Evolutionary conservation across 2,329 filamentous ascomycete genomes (phyloP).

Genomic region (Chrysoporthe deuterocubensis): DNA sequence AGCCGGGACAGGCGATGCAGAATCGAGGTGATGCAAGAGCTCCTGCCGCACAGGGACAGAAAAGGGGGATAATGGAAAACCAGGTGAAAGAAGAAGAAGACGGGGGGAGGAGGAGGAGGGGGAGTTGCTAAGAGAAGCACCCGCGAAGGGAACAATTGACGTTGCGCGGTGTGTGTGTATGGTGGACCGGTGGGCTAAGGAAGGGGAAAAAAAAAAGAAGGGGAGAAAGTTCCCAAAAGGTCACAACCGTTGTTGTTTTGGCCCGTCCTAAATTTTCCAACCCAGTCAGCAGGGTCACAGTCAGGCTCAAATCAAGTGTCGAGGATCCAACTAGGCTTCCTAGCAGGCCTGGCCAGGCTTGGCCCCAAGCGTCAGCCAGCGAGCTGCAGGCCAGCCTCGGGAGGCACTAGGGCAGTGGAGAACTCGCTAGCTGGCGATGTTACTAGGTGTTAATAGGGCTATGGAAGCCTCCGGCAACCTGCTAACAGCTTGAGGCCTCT

Average conservation of each 20-base stretch:
- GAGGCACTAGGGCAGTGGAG: background rate
- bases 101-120: constrained; percentile 5
- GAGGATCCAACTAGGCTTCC: background rate
- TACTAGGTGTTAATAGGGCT: background rate
- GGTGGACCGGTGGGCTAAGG: constrained; percentile 25
- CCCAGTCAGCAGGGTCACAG: constrained; percentile 16
- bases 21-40: constrained; percentile 9
- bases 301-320: constrained; percentile 8
- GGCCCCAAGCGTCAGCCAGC: constrained; percentile 8
- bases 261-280: constrained; percentile 22
- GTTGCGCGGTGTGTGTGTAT: constrained; percentile 25
- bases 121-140: constrained; percentile 24
- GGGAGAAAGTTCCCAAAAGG: constrained; percentile 8
- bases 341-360: constrained; percentile 6
- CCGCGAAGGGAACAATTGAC: constrained; percentile 29
- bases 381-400: background rate
- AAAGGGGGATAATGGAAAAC: constrained; percentile 20
- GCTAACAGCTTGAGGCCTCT: constrained; percentile 7
- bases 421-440: background rate
- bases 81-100: constrained; percentile 27
- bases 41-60: background rate
- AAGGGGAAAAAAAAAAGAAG: constrained; percentile 11
- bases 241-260: constrained; percentile 27
- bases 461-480: background rate
- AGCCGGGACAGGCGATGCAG: background rate